A percentile compares a stretch with the other conserved stretches of the same genome.
Conservation (phyloP, 2,329 filamentous ascomycete genomes). For the Colletotrichum karsti region DNA sequence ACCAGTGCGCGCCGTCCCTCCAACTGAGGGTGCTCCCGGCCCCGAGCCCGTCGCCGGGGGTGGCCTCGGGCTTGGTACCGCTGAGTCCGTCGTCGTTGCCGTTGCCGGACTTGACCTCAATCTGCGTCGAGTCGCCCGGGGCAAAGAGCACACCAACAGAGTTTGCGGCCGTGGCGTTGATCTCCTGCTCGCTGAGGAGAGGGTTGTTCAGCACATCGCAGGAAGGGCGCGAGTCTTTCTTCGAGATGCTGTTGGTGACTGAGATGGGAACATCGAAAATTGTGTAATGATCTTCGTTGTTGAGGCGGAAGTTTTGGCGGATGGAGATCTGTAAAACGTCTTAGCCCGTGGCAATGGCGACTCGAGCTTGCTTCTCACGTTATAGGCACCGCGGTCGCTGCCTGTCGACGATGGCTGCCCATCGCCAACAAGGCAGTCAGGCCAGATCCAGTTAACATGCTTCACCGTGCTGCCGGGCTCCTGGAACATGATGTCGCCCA, state of each 20-base stretch:
- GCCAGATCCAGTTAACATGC: constrained; percentile 78
- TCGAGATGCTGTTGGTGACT: constrained; percentile 70
- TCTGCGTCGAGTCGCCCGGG: constrained; percentile 56
- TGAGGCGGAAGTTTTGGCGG: constrained; percentile 74
- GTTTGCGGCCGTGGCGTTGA: constrained; percentile 52
- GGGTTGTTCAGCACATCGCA: constrained; percentile 63
- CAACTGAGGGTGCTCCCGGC: constrained; percentile 41
- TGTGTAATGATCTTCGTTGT: constrained; percentile 71
- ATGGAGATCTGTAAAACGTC: constrained; percentile 65
- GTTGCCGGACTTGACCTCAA: constrained; percentile 43
- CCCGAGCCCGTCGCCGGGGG: constrained; percentile 41
- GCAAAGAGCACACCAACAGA: constrained; percentile 58
- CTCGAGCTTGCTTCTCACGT: constrained; percentile 48
- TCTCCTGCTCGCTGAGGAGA: constrained; percentile 54
- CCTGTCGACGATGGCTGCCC: constrained; percentile 53
- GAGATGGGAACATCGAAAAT: constrained; percentile 76
- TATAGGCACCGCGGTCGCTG: constrained; percentile 69
- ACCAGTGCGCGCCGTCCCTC: constrained; percentile 40
- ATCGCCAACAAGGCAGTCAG: constrained; percentile 71
- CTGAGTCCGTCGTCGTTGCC: constrained; percentile 37
- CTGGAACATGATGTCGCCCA: constrained; percentile 70
- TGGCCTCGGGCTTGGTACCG: constrained; percentile 38
- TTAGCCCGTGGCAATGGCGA: background rate
- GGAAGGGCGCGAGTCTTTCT: constrained; percentile 47
- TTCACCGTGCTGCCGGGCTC: constrained; percentile 76